A percentile compares a stretch with the other conserved stretches of the same genome.
phyloP scores from a whole-genome alignment of 2,329 filamentous ascomycete genomes.

The Beauveria rudraprayagi region DNA sequence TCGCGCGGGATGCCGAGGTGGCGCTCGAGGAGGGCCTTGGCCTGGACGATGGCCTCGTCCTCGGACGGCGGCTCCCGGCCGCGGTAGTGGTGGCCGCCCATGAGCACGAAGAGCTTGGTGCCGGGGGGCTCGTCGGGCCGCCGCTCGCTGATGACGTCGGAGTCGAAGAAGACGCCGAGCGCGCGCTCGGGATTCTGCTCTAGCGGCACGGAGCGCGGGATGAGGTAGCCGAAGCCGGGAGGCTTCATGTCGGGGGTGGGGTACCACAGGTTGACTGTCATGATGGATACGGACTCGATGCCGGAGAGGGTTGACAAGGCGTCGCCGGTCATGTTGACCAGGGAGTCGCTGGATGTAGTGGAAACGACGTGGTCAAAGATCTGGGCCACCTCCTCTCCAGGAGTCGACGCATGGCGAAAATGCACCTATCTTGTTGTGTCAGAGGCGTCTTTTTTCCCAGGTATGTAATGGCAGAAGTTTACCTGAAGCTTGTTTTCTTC shows the following conservation, averaged over 20 bases:
- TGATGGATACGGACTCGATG: conserved; percentile 67
- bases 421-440: not conserved
- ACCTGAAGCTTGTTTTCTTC: conserved; percentile 34
- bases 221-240: conserved; percentile 82
- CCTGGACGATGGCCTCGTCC: conserved; percentile 60
- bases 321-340: conserved; percentile 29
- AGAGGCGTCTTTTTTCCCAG: not conserved
- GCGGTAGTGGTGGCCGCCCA: conserved; percentile 84
- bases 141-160: conserved; percentile 39
- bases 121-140: conserved; percentile 51
- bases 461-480: conserved; percentile 13
- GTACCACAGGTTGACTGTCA: conserved; percentile 90
- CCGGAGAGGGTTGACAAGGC: conserved; percentile 41
- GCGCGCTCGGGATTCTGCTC: conserved; percentile 73
- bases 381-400: conserved; percentile 12
- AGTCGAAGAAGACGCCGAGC: conserved; percentile 90
- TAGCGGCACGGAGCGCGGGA: conserved; percentile 64
- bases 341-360: conserved; percentile 46
- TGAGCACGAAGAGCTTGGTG: conserved; percentile 88
- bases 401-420: too few species aligned
- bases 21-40: conserved; percentile 58
- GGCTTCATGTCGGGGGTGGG: conserved; percentile 53
- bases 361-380: conserved; percentile 54
- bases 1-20: conserved; percentile 63
- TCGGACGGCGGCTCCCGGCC: conserved; percentile 48